Conservation (phyloP, 2,329 filamentous ascomycete genomes). For the Verticillium albo-atrum region DNA sequence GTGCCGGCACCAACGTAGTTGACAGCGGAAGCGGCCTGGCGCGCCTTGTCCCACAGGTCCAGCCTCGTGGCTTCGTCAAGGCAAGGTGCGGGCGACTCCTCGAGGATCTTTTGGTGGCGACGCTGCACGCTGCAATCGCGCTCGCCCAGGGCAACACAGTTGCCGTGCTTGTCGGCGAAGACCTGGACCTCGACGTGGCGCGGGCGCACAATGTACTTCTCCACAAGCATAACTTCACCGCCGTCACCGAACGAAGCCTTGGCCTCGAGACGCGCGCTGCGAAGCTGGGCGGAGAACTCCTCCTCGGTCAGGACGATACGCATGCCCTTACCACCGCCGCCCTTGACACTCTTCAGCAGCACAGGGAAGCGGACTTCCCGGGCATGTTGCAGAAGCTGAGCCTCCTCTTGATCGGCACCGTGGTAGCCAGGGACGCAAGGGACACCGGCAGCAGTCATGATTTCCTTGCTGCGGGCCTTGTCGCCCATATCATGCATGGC, state of each 20-base stretch:
- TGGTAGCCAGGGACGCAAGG: conserved; percentile 97
- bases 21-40: conserved; percentile 66
- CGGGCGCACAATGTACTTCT: conserved; percentile 74
- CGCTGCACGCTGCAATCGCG: conserved; percentile 85
- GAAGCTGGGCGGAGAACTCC: conserved; percentile 67
- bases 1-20: conserved; percentile 88
- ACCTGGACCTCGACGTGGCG: conserved; percentile 89
- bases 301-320: conserved; percentile 64
- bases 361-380: conserved; percentile 65
- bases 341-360: conserved; percentile 74
- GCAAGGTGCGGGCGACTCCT: conserved; percentile 78
- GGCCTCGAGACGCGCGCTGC: conserved; percentile 71
- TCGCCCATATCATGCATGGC: conserved; percentile 90
- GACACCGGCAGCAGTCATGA: conserved; percentile 93
- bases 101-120: conserved; percentile 85
- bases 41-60: conserved; percentile 62
- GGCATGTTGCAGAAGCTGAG: conserved; percentile 61
- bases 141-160: conserved; percentile 80
- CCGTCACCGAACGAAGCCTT: conserved; percentile 76
- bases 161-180: conserved; percentile 76
- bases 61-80: conserved; percentile 53
- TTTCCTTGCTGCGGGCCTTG: conserved; percentile 90
- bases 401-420: conserved; percentile 71
- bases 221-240: conserved; percentile 76
- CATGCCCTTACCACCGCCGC: conserved; percentile 83